Percentiles rank a stretch among this genome's conserved stretches.
These are phyloP conservation scores for Colletotrichum siamense DNA, from an alignment of 2,329 filamentous ascomycete genomes.

Conservation along the genomic window DNA sequence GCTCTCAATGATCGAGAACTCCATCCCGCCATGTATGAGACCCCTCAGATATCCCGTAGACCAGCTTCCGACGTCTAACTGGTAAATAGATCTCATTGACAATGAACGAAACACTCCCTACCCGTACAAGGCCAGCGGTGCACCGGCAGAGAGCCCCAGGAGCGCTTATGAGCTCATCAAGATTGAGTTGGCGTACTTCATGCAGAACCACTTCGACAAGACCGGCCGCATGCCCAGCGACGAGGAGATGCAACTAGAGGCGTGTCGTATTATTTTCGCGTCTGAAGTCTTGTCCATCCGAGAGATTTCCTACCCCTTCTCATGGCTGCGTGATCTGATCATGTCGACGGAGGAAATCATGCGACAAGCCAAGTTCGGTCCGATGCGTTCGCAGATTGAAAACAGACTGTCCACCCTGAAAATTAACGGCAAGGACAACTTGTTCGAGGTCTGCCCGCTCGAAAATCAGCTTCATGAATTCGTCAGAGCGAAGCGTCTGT, in stretches of 20 bases:
- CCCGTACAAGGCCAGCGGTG: constrained; percentile 55
- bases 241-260: constrained; percentile 60
- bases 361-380: constrained; percentile 52
- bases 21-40: constrained; percentile 67
- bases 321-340: constrained; percentile 66
- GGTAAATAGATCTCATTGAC: constrained; percentile 64
- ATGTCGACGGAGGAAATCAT: constrained; percentile 51
- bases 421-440: constrained; percentile 63
- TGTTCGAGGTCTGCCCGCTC: constrained; percentile 63
- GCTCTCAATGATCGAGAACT: constrained; percentile 69
- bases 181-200: constrained; percentile 60
- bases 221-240: constrained; percentile 50
- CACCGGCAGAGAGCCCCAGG: constrained; percentile 50
- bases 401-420: constrained; percentile 53
- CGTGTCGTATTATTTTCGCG: constrained; percentile 63
- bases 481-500: constrained; percentile 53
- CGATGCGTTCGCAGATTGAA: constrained; percentile 50
- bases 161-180: constrained; percentile 69
- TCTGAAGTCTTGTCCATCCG: constrained; percentile 52
- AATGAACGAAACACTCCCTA: constrained; percentile 63
- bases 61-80: constrained; percentile 45
- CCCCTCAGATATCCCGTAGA: constrained; percentile 40
- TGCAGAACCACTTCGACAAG: constrained; percentile 47
- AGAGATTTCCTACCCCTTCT: constrained; percentile 40
- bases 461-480: constrained; percentile 61